Conservation (phyloP, 2,329 filamentous ascomycete species). For the Nemania sp. region DNA sequence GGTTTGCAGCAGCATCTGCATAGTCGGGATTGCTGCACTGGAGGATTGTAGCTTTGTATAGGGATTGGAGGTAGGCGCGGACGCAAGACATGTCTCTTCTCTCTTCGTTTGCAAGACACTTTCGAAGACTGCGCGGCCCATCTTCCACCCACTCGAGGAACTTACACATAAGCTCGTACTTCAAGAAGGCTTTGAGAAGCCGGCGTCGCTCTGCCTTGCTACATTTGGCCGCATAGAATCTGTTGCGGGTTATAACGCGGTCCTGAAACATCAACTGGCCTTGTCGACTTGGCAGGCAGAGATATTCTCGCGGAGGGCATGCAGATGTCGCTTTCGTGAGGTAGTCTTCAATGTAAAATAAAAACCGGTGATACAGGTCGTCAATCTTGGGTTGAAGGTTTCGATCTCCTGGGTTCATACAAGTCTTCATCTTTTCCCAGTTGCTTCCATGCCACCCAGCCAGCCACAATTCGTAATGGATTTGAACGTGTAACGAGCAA, state of each 20-base stretch:
- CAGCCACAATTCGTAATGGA: background rate
- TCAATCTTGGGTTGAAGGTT: background rate
- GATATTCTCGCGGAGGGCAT: conserved; percentile 13
- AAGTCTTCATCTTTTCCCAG: background rate
- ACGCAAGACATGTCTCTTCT: conserved; percentile 8
- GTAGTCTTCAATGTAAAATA: conserved; percentile 20
- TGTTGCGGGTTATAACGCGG: background rate
- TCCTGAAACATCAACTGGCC: background rate
- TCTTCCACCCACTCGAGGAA: no score
- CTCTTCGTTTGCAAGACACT: no score
- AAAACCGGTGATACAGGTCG: conserved; percentile 5
- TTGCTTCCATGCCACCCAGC: background rate
- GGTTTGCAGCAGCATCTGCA: background rate
- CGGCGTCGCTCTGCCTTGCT: conserved; percentile 2
- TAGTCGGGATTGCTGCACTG: conserved; percentile 1
- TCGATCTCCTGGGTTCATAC: background rate
- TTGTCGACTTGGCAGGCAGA: conserved; percentile 9
- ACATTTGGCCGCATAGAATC: background rate
- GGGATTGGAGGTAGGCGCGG: background rate
- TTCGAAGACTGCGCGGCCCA: no score
- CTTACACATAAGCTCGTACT: conserved; percentile 5
- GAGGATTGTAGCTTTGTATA: background rate
- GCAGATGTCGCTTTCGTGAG: conserved; percentile 20
- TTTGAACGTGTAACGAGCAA: no score
- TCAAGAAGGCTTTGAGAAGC: conserved; percentile 5